phyloP scores from a whole-genome alignment of 2,329 filamentous ascomycete genomes.

The Aspergillus hortae region DNA sequence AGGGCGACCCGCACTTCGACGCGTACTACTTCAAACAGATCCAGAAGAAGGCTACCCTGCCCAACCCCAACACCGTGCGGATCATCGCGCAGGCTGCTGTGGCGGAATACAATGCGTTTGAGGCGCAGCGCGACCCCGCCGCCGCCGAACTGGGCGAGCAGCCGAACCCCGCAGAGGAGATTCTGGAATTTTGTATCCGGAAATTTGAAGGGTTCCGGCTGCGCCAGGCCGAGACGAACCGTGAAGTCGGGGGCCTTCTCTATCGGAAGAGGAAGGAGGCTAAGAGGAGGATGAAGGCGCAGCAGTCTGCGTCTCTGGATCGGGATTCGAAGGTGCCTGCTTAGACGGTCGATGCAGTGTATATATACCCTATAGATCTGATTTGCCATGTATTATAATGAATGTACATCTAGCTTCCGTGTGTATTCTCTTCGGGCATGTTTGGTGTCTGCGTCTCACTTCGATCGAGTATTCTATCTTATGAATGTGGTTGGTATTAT shows the following conservation, averaged over 20 bases:
- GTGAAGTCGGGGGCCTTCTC: constrained; percentile 32
- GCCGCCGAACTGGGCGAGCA: not conserved
- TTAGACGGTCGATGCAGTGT: not conserved
- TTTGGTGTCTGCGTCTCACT: no score
- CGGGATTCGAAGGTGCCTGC: no score
- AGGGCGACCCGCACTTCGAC: constrained; percentile 26
- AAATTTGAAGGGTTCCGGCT: constrained; percentile 28
- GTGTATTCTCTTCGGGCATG: no score
- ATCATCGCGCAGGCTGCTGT: constrained; percentile 35
- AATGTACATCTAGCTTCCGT: no score
- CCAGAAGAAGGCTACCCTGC: constrained; percentile 27
- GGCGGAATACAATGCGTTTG: constrained; percentile 20
- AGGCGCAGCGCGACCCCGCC: not conserved
- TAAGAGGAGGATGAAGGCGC: constrained; percentile 2
- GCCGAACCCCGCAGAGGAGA: constrained; percentile 14
- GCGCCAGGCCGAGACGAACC: constrained; percentile 27
- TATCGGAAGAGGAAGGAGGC: constrained; percentile 14
- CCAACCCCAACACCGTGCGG: constrained; percentile 34
- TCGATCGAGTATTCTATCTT: no score
- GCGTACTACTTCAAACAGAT: constrained; percentile 19
- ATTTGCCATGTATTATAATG: no score
- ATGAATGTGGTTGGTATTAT: no score
- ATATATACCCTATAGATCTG: not conserved
- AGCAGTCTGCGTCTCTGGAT: not conserved
- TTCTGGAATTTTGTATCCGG: constrained; percentile 33